Conservation (phyloP, 1,139 yeast genomes). For the Taiozyma sp. region DNA sequence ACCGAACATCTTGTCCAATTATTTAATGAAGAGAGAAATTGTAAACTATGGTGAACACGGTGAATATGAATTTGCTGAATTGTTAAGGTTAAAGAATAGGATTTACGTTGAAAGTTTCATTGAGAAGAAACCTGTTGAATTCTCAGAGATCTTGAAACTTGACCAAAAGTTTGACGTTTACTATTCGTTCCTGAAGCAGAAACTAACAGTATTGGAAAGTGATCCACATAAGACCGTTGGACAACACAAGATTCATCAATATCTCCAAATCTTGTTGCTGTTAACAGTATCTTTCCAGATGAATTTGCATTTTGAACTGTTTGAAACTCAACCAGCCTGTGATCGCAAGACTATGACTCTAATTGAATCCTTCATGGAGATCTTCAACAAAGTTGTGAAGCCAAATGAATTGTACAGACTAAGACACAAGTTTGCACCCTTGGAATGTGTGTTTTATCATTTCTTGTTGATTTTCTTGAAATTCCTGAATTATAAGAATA, state of each 20-base stretch:
- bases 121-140: conserved; percentile 1
- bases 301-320: conserved; percentile 12
- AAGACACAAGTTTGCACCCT: conserved; percentile 6
- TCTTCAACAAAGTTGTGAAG: conserved; percentile 2
- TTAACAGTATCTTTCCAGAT: conserved; percentile 11
- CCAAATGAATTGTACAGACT: conserved; percentile 5
- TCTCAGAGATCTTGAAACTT: conserved; percentile 5
- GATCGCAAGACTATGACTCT: conserved; percentile 12
- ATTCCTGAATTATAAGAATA: conserved; percentile 17
- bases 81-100: conserved; percentile 15
- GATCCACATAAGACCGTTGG: not conserved
- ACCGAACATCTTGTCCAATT: conserved; percentile 14
- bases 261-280: conserved; percentile 5
- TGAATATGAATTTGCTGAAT: conserved; percentile 14
- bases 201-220: not conserved
- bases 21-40: conserved; percentile 4
- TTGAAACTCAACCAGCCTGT: conserved; percentile 11
- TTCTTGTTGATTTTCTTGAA: conserved; percentile 16
- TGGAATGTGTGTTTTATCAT: conserved; percentile 19
- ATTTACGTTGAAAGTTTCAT: conserved; percentile 9
- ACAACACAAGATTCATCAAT: conserved; percentile 2
- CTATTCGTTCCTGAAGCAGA: conserved; percentile 3
- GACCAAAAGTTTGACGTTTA: conserved; percentile 14
- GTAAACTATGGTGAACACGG: conserved; percentile 10
- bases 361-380: conserved; percentile 1